Evolutionary conservation across 371 early-diverging fungal species (phyloP).

Genomic region (Syncephalis fuscata): DNA sequence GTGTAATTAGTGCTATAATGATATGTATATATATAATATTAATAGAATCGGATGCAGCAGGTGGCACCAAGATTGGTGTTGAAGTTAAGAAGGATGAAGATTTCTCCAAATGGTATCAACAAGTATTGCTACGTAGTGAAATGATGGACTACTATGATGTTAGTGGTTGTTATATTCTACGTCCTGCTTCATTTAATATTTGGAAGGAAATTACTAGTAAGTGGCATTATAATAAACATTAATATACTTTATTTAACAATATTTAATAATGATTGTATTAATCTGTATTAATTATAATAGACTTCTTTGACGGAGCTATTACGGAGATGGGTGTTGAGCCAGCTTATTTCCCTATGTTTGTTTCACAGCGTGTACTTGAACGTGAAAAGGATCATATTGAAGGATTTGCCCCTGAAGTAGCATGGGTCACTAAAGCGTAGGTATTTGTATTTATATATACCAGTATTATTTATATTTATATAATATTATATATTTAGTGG

Average conservation of each 20-base stretch:
- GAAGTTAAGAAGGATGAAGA: slow-evolving; percentile 85
- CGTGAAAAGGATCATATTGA: slow-evolving; percentile 99
- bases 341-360: slow-evolving; percentile 99
- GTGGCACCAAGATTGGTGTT: slow-evolving; percentile 63
- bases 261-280: too few relatives aligned
- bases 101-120: slow-evolving; percentile 89
- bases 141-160: slow-evolving; percentile 99
- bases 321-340: slow-evolving; percentile 92
- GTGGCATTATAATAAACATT: slow-evolving; percentile 8
- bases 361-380: slow-evolving; percentile 79
- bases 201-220: slow-evolving; percentile 92
- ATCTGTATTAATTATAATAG: too few relatives aligned
- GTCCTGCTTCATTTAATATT: slow-evolving; percentile 94
- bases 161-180: slow-evolving; percentile 98
- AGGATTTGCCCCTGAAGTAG: slow-evolving; percentile 99
- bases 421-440: slow-evolving; percentile 98
- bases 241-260: not conserved
- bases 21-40: too few relatives aligned
- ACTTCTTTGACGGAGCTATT: slow-evolving; percentile 87
- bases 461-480: not conserved
- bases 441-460: slow-evolving; percentile 4
- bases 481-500: slow-evolving; percentile 35
- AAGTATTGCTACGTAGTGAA: slow-evolving; percentile 86
- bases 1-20: too few relatives aligned
- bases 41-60: not conserved